Evolutionary conservation across 306 rosid genomes (phyloP), one percentile per base, ranked within the genome.

Genomic region (Trifolium fragiferum): DNA sequence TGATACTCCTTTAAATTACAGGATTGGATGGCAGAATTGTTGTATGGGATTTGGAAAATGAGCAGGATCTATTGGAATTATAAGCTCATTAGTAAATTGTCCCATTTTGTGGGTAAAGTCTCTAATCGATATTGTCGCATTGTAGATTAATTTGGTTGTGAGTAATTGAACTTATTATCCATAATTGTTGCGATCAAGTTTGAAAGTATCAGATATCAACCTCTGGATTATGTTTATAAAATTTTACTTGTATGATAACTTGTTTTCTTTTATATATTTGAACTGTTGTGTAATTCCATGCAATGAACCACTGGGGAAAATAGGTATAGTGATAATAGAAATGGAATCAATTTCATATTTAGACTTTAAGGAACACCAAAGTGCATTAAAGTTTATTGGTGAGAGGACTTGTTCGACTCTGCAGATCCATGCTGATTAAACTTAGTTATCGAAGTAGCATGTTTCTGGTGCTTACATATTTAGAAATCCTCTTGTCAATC

Each of bases 21-120:
- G 99, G 99, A 37, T 76, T 94, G 88, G 96, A 94, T 75, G 99
- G 99, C 46, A 94, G 83, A 81, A 84, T 94, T 62, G 94, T 79
- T 51, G 32, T 90, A 13, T 91, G 99, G 99, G 92, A 94, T 81
- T 84, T 94, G 89, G 99, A 87, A 88, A 77, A 87, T 70, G 89
- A 88, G 78, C 85, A 59, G 70, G 96, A 94, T 79, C 81, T 94
- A 41, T 62, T 81, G 13, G 93, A 74, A 67, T 86, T 44, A 19
- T 37, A 76, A 73, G 77, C 68, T 67, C 62, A 23, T 62, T 0
- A 32, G 33, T 67, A 72, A 61, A 53, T 76, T 72, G 70, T 72
- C 30, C 18, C 44, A 18, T 69, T 59, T 77, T 81, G 38, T 11
- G 78, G 41, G 80, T 65, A 68, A 78, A 32, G 30, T 43, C 12